phyloP scores from a whole-genome alignment of 352 stramenopile genomes.

The Phytopythium cucurbitacearum region DNA sequence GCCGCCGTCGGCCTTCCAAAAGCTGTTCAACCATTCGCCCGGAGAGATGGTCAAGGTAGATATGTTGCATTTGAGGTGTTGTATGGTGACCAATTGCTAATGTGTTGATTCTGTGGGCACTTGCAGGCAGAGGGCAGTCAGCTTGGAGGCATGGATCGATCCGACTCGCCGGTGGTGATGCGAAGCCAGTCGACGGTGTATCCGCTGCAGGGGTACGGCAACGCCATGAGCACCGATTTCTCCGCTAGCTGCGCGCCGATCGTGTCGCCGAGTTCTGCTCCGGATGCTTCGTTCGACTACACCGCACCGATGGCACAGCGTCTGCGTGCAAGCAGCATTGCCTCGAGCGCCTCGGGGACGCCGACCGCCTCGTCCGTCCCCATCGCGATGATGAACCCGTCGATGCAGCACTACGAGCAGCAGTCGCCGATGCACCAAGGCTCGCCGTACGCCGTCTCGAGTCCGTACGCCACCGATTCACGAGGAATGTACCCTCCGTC shows the following conservation, averaged over 20 bases:
- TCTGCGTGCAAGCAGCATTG: background rate
- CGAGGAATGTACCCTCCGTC: slow-evolving; percentile 2
- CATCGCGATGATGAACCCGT: slow-evolving; percentile 29
- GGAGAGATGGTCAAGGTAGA: slow-evolving; percentile 34
- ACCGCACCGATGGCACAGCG: slow-evolving; percentile 29
- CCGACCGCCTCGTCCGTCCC: slow-evolving; percentile 3
- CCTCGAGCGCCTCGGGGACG: background rate
- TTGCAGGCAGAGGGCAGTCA: too few relatives aligned
- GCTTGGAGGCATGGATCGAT: slow-evolving; percentile 9
- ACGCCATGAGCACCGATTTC: slow-evolving; percentile 8
- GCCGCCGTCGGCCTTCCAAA: slow-evolving; percentile 50
- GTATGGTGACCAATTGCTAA: background rate
- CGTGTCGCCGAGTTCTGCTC: background rate
- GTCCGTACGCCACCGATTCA: slow-evolving; percentile 16
- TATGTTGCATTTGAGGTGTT: background rate
- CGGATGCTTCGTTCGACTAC: slow-evolving; percentile 31
- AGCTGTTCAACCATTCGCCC: slow-evolving; percentile 40
- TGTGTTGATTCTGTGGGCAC: too few relatives aligned
- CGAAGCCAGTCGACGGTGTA: slow-evolving; percentile 34
- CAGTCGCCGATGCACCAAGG: slow-evolving; percentile 19
- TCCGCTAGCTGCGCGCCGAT: background rate
- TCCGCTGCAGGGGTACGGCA: slow-evolving; percentile 12
- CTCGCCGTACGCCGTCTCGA: slow-evolving; percentile 1
- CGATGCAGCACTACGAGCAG: slow-evolving; percentile 19
- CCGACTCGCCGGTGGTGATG: slow-evolving; percentile 7